A percentile compares a stretch with the other conserved stretches of the same genome.
Conservation (phyloP, 2,329 filamentous ascomycete genomes). For the Cladobotryum mycophilum region DNA sequence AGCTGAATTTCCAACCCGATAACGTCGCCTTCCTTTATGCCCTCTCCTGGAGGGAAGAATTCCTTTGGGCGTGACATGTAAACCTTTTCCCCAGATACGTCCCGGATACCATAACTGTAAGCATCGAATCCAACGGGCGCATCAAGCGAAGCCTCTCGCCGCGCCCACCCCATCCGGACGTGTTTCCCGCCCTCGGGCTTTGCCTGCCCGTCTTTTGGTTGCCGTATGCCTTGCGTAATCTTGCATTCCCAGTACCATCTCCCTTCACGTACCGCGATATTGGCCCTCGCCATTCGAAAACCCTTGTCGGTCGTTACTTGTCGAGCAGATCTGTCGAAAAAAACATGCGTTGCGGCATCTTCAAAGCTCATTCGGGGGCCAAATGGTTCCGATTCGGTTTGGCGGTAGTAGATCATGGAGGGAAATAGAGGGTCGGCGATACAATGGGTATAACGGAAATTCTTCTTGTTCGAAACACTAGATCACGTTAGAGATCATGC, state of each 20-base stretch:
- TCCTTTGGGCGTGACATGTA: constrained; percentile 91
- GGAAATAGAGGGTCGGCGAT: constrained; percentile 85
- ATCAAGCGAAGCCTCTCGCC: constrained; percentile 74
- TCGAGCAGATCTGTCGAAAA: constrained; percentile 68
- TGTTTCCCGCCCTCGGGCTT: constrained; percentile 49
- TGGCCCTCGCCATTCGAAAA: constrained; percentile 84
- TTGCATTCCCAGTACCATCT: constrained; percentile 93
- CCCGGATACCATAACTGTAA: constrained; percentile 90
- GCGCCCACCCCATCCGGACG: constrained; percentile 81
- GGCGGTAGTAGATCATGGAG: constrained; percentile 81
- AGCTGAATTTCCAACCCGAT: constrained; percentile 90
- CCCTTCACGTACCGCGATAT: constrained; percentile 83
- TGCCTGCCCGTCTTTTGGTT: constrained; percentile 33
- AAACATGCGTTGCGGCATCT: constrained; percentile 79
- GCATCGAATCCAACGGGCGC: constrained; percentile 81
- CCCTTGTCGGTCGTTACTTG: constrained; percentile 87
- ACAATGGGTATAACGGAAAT: constrained; percentile 84
- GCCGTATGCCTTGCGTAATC: constrained; percentile 66
- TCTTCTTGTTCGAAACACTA: constrained; percentile 57
- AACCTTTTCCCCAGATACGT: constrained; percentile 84
- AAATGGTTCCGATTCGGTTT: constrained; percentile 80
- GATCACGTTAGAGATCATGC: constrained; percentile 3
- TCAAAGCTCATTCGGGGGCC: constrained; percentile 85
- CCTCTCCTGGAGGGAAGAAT: constrained; percentile 72
- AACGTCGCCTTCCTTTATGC: constrained; percentile 84